These are phyloP conservation scores for Mixia osmundae DNA, from an alignment of 1,284 basidiomycete genomes.

Conservation along the genomic window DNA sequence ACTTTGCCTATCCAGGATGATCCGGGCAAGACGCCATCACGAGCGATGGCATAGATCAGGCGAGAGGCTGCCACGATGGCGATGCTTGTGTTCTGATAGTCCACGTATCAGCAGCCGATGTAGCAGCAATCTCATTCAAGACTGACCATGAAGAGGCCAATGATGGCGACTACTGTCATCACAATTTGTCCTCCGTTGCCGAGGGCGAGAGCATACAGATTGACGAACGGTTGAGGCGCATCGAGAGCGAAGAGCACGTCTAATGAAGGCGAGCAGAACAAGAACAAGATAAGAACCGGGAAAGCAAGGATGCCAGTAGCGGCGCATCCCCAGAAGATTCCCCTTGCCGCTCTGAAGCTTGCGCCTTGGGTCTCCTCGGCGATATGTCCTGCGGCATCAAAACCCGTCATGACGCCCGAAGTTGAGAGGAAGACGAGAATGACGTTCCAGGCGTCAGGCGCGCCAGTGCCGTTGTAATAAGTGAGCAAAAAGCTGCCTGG, in stretches of 20 bases:
- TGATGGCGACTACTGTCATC: constrained; percentile 52
- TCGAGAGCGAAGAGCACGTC: constrained; percentile 42
- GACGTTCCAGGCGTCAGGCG: constrained; percentile 41
- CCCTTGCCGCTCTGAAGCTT: constrained; percentile 48
- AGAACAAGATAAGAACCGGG: constrained; percentile 8
- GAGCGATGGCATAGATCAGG: constrained; percentile 60
- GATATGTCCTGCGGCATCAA: constrained; percentile 67
- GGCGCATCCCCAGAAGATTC: constrained; percentile 46
- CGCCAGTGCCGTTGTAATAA: constrained; percentile 68
- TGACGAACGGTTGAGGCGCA: constrained; percentile 69
- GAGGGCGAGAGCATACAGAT: constrained; percentile 52
- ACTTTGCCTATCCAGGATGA: constrained; percentile 55
- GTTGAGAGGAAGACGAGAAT: constrained; percentile 40
- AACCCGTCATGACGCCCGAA: constrained; percentile 57
- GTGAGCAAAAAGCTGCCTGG: constrained; percentile 49
- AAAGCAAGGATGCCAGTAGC: constrained; percentile 40
- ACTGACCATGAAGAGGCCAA: constrained; percentile 62
- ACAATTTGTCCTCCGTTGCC: constrained; percentile 50
- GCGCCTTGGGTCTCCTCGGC: constrained; percentile 76
- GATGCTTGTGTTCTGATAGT: constrained; percentile 57
- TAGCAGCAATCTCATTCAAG: constrained; percentile 22
- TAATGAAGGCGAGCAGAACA: constrained; percentile 29
- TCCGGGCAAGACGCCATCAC: constrained; percentile 60
- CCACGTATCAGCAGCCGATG: too few species aligned
- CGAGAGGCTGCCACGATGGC: constrained; percentile 61